A percentile compares a stretch with the other conserved stretches of the same genome.
Conservation (phyloP, 2,329 filamentous ascomycete species). For the Penicillium sp. region DNA sequence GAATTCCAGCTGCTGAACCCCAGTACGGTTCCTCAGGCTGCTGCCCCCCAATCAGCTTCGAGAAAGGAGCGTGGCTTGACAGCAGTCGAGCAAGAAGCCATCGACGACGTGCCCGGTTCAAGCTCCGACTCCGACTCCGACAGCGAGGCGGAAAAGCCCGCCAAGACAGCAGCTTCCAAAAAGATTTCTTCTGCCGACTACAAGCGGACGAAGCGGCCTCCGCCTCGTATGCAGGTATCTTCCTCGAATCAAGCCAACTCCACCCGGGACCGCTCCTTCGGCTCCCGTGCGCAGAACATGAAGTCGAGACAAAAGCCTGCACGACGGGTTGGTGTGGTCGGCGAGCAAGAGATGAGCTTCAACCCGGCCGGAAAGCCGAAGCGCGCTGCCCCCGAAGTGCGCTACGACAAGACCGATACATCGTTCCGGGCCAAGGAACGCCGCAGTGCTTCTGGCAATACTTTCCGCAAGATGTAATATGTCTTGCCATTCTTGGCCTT, state of each 20-base stretch:
- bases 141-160: conserved; percentile 30
- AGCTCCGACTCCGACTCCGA: conserved; percentile 39
- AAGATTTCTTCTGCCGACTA: conserved; percentile 58
- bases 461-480: conserved; percentile 48
- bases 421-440: conserved; percentile 43
- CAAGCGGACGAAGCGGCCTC: conserved; percentile 52
- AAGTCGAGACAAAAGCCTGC: conserved; percentile 36
- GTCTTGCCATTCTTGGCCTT: not conserved
- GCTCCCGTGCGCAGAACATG: conserved; percentile 53
- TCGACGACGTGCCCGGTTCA: conserved; percentile 52
- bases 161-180: conserved; percentile 34
- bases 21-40: conserved; percentile 59
- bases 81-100: conserved; percentile 61
- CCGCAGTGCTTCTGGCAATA: conserved; percentile 51
- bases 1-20: conserved; percentile 91
- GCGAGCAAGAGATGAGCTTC: conserved; percentile 61
- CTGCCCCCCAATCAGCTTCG: conserved; percentile 10
- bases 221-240: conserved; percentile 58
- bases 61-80: conserved; percentile 55
- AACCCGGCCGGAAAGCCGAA: conserved; percentile 51
- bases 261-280: conserved; percentile 57
- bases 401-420: conserved; percentile 22
- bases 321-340: conserved; percentile 40
- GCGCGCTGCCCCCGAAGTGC: conserved; percentile 25
- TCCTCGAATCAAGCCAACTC: conserved; percentile 50